Evolutionary conservation across 768 basidiomycete species (phyloP), one percentile per base, ranked within the genome.

Genomic region (Cystobasidium ongulense): DNA sequence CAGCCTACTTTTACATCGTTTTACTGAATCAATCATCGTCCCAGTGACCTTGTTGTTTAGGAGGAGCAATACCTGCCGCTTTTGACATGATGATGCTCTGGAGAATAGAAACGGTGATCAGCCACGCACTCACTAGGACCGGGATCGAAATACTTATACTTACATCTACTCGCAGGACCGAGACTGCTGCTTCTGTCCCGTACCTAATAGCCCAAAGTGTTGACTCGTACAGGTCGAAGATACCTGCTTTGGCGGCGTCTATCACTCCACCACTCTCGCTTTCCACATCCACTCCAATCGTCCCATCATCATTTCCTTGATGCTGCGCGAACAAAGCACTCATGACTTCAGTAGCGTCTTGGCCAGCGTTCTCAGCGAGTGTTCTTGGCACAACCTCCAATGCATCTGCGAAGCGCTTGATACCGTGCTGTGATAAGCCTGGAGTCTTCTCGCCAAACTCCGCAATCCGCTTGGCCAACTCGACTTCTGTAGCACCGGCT

Each of bases 331-430:
- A 95, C 73, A 97, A 82, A 75, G 87, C 84, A 76, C 89, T 91
- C 41, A 98, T 84, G 13, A 95, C 88, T 80, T 96, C 94, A 79
- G 94, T 96, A 1, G 91, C 92, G 81, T 92, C 90, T 59, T 95
- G 82, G 15, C 84, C 84, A 15, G 96, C 94, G 79, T 97, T 99
- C 85, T 98, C 95, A 0, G 94, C 93, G 29, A 98, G 81, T 74
- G 89, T 97, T 75, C 90, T 84, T 1, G 95, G 96, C 0, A 98
- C 86, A 33, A 97, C 92, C 79, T 99, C 96, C 73, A 96, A 84
- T 1, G 95, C 91, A 66, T 85, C 86, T 5, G 92, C 90, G 82
- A 90, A 98, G 79, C 89, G 86, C 83, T 90, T 89, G 78, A 96
- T 92, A 0, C 88, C 91, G 78, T 98, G 96, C 83, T 99, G 96